phyloP scores from a whole-genome alignment of 805 yeast species.

The Sugiyamaella valdiviana region DNA sequence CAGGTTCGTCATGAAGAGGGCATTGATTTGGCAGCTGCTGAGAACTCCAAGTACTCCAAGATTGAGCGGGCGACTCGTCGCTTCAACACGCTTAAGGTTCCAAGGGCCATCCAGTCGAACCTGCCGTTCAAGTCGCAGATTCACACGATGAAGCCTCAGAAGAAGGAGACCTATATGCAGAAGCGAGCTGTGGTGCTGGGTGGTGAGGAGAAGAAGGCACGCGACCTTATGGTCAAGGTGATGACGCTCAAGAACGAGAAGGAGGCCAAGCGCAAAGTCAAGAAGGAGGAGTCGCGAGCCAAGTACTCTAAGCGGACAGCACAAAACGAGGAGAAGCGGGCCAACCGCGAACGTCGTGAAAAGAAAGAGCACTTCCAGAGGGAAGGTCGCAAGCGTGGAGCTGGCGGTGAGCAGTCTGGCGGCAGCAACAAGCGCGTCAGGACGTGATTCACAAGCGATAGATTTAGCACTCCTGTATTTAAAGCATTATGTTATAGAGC shows the following conservation, averaged over 20 bases:
- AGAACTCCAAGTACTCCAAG: slow-evolving; percentile 53
- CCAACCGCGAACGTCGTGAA: slow-evolving; percentile 72
- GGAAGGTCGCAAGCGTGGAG: slow-evolving; percentile 4
- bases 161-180: slow-evolving; percentile 66
- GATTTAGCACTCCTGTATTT: neutral
- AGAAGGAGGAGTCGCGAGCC: slow-evolving; percentile 68
- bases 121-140: slow-evolving; percentile 92
- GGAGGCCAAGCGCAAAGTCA: slow-evolving; percentile 65
- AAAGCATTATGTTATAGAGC: neutral
- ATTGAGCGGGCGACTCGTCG: slow-evolving; percentile 78
- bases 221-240: slow-evolving; percentile 81
- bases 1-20: slow-evolving; percentile 74
- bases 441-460: slow-evolving; percentile 49
- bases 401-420: slow-evolving; percentile 51
- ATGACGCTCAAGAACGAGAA: slow-evolving; percentile 80
- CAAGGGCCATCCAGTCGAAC: slow-evolving; percentile 64
- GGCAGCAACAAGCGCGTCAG: slow-evolving; percentile 80
- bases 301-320: slow-evolving; percentile 70
- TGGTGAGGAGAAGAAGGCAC: slow-evolving; percentile 90
- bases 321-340: slow-evolving; percentile 62
- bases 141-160: slow-evolving; percentile 78
- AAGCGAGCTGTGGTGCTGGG: slow-evolving; percentile 92
- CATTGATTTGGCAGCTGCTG: slow-evolving; percentile 54
- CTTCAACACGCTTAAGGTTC: slow-evolving; percentile 84
- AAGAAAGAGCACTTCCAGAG: slow-evolving; percentile 58